Evolutionary conservation across 805 yeast genomes (phyloP).

Genomic region (Kuraishia capsulata): DNA sequence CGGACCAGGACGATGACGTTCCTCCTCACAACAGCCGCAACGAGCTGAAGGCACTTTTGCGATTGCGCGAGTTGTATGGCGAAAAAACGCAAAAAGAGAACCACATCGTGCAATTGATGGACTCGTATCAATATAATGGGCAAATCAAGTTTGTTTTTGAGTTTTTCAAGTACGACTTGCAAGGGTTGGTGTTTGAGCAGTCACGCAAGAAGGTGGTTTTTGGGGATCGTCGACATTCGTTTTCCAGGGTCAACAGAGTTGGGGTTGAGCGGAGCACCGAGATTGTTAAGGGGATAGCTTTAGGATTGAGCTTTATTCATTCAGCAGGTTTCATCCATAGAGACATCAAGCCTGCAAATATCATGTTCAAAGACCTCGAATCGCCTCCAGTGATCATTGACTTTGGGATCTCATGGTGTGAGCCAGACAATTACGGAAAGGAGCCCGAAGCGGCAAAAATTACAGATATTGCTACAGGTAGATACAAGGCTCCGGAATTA

Average conservation of each 20-base stretch:
- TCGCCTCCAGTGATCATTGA: constrained; percentile 27
- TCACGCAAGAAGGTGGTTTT: constrained; percentile 23
- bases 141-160: constrained; percentile 36
- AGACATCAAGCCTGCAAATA: constrained; percentile 73
- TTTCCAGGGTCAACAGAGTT: constrained; percentile 10
- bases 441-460: constrained; percentile 35
- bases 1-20: constrained; percentile 38
- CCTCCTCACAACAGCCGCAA: constrained; percentile 45
- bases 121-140: constrained; percentile 15
- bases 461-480: constrained; percentile 58
- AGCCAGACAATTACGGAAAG: constrained; percentile 58
- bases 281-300: constrained; percentile 21
- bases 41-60: constrained; percentile 31
- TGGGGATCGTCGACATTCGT: constrained; percentile 6
- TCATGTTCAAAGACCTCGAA: constrained; percentile 19
- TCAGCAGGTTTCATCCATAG: constrained; percentile 56
- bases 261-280: constrained; percentile 1
- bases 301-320: constrained; percentile 59
- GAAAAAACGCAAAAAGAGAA: not conserved
- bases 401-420: constrained; percentile 28
- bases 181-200: constrained; percentile 20
- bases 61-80: constrained; percentile 5
- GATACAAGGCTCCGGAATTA: constrained; percentile 68
- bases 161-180: constrained; percentile 24
- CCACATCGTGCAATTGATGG: constrained; percentile 14